A percentile compares a stretch with the other conserved stretches of the same genome.
phyloP scores from a whole-genome alignment of 139 green algal genomes.

The Volvox reticuliferus region DNA sequence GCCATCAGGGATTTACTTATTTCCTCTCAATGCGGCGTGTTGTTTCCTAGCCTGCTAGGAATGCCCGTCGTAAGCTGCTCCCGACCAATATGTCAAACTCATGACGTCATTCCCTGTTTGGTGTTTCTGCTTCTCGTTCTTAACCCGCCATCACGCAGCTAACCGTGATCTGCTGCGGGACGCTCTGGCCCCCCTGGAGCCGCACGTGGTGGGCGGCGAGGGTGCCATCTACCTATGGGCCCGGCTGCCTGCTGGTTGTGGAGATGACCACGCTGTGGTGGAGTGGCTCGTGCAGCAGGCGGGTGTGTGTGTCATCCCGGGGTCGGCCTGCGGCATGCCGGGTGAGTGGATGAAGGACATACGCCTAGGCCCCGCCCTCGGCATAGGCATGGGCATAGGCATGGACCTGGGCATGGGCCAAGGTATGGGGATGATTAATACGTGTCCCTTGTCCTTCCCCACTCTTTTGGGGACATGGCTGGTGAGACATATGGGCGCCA shows the following conservation, averaged over 20 bases:
- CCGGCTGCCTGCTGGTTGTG: constrained; percentile 78
- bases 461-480: too few relatives aligned
- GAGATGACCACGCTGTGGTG: constrained; percentile 83
- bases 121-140: neutral
- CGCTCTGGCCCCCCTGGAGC: constrained; percentile 78
- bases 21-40: too few relatives aligned
- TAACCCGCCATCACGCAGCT: neutral
- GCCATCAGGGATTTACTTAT: too few relatives aligned
- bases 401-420: neutral
- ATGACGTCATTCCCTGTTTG: too few relatives aligned
- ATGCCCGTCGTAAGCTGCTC: too few relatives aligned
- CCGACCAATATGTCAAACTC: too few relatives aligned
- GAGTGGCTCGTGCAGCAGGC: constrained; percentile 87
- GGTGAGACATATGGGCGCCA: too few relatives aligned
- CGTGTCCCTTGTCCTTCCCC: too few relatives aligned
- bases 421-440: neutral
- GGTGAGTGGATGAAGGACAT: constrained; percentile 55
- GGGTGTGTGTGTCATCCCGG: constrained; percentile 92
- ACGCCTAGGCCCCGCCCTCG: neutral
- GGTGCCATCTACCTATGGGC: constrained; percentile 96
- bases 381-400: neutral
- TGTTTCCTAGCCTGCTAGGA: too few relatives aligned
- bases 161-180: constrained; percentile 70
- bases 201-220: constrained; percentile 75
- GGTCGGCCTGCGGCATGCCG: constrained; percentile 84